Conservation (phyloP, 805 yeast genomes). For the Myxozyma nipponensis region DNA sequence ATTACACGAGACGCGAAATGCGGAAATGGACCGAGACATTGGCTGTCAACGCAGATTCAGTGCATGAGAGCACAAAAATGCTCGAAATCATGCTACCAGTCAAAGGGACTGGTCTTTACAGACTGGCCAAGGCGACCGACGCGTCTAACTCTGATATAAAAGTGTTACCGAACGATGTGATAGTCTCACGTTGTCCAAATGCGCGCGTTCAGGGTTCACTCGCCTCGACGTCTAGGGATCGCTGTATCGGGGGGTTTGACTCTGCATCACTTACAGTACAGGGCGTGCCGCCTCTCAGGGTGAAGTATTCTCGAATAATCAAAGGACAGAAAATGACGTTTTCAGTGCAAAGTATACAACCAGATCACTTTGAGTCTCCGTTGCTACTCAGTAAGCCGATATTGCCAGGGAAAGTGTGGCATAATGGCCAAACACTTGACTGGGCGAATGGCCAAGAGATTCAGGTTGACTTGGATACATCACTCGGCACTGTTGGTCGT, state of each 20-base stretch:
- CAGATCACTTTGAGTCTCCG: conserved; percentile 30
- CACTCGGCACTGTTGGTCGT: conserved; percentile 47
- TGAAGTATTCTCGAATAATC: conserved; percentile 44
- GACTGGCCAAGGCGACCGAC: conserved; percentile 64
- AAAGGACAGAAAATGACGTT: conserved; percentile 33
- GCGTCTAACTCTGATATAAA: conserved; percentile 54
- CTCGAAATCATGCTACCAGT: conserved; percentile 62
- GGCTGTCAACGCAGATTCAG: conserved; percentile 19
- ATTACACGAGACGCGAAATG: conserved; percentile 58
- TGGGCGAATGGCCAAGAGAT: conserved; percentile 41
- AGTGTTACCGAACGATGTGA: conserved; percentile 55
- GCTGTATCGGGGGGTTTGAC: conserved; percentile 62
- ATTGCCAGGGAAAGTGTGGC: conserved; percentile 24
- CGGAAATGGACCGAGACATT: conserved; percentile 34
- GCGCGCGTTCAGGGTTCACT: conserved; percentile 49
- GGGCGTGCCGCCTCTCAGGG: conserved; percentile 76
- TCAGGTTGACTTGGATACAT: conserved; percentile 44
- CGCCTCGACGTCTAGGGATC: conserved; percentile 40
- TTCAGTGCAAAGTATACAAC: conserved; percentile 27
- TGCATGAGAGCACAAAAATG: conserved; percentile 13
- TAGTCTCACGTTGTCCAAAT: conserved; percentile 73
- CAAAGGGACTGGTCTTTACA: conserved; percentile 70
- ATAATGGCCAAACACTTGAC: conserved; percentile 27
- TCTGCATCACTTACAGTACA: conserved; percentile 50
- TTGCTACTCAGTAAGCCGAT: conserved; percentile 26